Evolutionary conservation across 2,329 filamentous ascomycete genomes (phyloP).

Genomic region (Pseudogymnoascus sp.): DNA sequence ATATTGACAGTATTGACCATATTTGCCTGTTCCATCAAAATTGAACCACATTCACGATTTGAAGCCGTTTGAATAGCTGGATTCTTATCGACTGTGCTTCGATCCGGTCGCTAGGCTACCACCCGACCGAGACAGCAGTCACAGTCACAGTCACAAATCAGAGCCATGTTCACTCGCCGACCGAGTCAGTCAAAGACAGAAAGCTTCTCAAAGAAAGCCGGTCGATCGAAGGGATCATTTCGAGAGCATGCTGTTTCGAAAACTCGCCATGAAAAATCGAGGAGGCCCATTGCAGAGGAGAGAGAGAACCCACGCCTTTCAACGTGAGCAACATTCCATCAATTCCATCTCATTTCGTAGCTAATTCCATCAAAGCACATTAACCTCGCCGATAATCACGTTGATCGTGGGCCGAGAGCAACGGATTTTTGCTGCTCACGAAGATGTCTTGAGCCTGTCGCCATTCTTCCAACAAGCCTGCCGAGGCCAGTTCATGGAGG

Average conservation of each 20-base stretch:
- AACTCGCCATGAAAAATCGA: constrained; percentile 23
- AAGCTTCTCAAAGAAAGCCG: constrained; percentile 24
- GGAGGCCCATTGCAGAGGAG: constrained; percentile 21
- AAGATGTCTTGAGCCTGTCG: constrained; percentile 70
- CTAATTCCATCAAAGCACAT: constrained; percentile 33
- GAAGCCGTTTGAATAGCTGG: constrained; percentile 1
- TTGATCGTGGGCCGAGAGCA: constrained; percentile 73
- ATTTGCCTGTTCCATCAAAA: constrained; percentile 1
- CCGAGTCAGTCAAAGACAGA: constrained; percentile 22
- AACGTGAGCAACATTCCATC: constrained; percentile 17
- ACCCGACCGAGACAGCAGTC: constrained; percentile 2
- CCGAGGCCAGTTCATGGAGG: constrained; percentile 53
- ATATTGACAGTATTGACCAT: constrained; percentile 6
- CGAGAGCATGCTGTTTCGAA: constrained; percentile 30
- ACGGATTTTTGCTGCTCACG: constrained; percentile 84
- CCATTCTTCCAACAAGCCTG: constrained; percentile 67
- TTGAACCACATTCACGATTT: not conserved
- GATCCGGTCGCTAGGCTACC: constrained; percentile 1
- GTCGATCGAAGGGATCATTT: constrained; percentile 24
- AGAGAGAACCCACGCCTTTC: constrained; percentile 15
- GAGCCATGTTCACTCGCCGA: constrained; percentile 15
- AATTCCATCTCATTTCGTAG: not conserved
- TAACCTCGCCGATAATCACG: constrained; percentile 66
- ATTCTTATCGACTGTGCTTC: not conserved
- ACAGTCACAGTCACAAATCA: not conserved